Percentiles rank a stretch among this genome's conserved stretches.
These are phyloP conservation scores for Endocalyx cinctus DNA, from an alignment of 2,329 filamentous ascomycete species.

Conservation along the genomic window DNA sequence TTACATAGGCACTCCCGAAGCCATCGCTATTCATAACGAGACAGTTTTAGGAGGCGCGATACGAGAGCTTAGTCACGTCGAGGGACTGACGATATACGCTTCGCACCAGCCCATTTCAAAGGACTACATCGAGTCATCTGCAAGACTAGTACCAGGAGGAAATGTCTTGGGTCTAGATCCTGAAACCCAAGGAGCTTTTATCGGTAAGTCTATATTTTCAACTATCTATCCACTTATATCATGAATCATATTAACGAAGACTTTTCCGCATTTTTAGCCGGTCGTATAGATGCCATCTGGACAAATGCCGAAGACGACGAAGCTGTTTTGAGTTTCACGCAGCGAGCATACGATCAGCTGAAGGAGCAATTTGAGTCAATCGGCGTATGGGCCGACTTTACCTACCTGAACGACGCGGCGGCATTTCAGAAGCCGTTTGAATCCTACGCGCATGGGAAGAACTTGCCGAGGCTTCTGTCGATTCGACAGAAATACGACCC, in stretches of 20 bases:
- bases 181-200: constrained; percentile 8
- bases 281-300: constrained; percentile 10
- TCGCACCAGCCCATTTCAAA: constrained; percentile 10
- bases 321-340: constrained; percentile 4
- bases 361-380: constrained; percentile 4
- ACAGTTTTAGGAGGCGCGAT: constrained; percentile 7
- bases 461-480: constrained; percentile 4
- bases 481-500: constrained; percentile 10
- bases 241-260: no score
- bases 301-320: constrained; percentile 8
- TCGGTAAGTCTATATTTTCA: constrained; percentile 5
- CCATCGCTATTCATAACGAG: no score
- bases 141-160: constrained; percentile 6
- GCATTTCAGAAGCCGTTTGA: constrained; percentile 7
- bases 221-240: constrained; percentile 2
- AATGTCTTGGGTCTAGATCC: constrained; percentile 13
- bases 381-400: constrained; percentile 9
- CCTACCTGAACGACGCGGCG: constrained; percentile 9
- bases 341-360: constrained; percentile 3
- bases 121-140: constrained; percentile 8
- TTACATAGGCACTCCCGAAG: constrained; percentile 3
- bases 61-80: constrained; percentile 5
- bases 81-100: constrained; percentile 6
- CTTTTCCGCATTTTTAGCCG: constrained; percentile 8
- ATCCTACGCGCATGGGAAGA: constrained; percentile 8